Evolutionary conservation across 352 stramenopile species (phyloP), one percentile per base, ranked within the genome.

Genomic region (Phytophthora gonapodyides): DNA sequence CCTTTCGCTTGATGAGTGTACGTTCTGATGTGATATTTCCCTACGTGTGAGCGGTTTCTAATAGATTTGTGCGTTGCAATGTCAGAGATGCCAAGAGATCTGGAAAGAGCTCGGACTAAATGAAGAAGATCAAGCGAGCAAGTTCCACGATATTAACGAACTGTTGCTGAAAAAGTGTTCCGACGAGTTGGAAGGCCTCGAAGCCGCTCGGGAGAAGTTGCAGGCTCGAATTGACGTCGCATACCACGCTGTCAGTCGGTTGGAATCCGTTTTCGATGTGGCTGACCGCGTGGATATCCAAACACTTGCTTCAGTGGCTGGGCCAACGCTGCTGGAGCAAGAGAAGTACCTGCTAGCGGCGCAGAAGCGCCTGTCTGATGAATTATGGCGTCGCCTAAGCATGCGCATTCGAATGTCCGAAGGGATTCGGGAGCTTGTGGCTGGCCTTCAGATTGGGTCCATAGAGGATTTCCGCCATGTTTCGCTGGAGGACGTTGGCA

Each of bases 71-170:
- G n/a, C 34, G 10, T 30, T 68, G 2, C 70, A 2, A 17, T 51
- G 34, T 36, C 49, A 91, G 79, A 64, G 67, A 50, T 93, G 82
- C 34, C 80, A 91, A 74, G 61, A 89, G 24, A 83, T 91, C 33
- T 89, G 81, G 79, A 61, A 69, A 40, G 81, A 91, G 27, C 57
- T 91, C 5, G 81, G 81, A 0, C 17, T 88, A 13, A 74, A 77
- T 40, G 68, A 73, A 43, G 69, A 83, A 47, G 74, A 87, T 21
- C 76, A 85, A 33, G 69, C 62, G 1, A 75, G 34, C 27, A 88
- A 87, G 34, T 85, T 89, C 43, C 74, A 82, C 42, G 73, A 89
- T 19, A 87, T 91, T 35, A 87, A 88, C 27, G 68, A 62, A 7
- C 33, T 87, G 2, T 45, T 89, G 49, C 12, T 88, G n/a, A 73